Evolutionary conservation across 2,329 filamentous ascomycete species (phyloP), one percentile per base, ranked within the genome.

Genomic region (Nigrospora osmanthi): DNA sequence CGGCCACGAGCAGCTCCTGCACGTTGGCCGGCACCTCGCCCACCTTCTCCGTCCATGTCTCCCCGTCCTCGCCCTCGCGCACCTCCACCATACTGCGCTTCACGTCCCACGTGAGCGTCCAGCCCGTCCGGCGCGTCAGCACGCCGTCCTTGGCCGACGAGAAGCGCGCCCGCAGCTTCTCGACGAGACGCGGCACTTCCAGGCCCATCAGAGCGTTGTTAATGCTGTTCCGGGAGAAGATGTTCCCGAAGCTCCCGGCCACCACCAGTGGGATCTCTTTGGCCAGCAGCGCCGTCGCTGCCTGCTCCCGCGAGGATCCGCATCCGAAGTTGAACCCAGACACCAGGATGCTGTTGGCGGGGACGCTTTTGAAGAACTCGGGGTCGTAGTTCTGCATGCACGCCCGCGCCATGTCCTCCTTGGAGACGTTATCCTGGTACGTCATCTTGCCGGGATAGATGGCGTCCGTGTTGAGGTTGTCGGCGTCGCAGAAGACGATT

Each of bases 321-420:
- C 83, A 89, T 40, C 91, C 91, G 59, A 96, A 95, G 70, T 94
- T 95, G 71, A 83, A 93, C 31, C 89, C 89, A 0, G 83, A 69
- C 0, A 96, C 89, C 1, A 96, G 76, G 44, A 96, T 87, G 56
- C 97, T 90, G 40, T 80, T 81, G 0, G 78, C 60, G 51, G 76
- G 76, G 38, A 85, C 83, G 33, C 83, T 71, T 1, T 67, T 63
- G 11, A 73, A 64, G 61, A 96, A 96, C 0, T 71, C 61, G 0
- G 76, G 67, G 60, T 97, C 91, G 67, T 95, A 97, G 73, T 97
- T 97, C 61, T 85, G 78, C 89, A 97, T 96, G 65, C 86, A 90
- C 1, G 90, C 89, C 52, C 86, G 72, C 0, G 89, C 88, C 91
- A 97, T 96, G 46, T 80, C 80, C 49, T 88, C 84, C 1, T 67